These are phyloP conservation scores for Viola pubescens DNA, from an alignment of 441 rosid species.

Conservation along the genomic window DNA sequence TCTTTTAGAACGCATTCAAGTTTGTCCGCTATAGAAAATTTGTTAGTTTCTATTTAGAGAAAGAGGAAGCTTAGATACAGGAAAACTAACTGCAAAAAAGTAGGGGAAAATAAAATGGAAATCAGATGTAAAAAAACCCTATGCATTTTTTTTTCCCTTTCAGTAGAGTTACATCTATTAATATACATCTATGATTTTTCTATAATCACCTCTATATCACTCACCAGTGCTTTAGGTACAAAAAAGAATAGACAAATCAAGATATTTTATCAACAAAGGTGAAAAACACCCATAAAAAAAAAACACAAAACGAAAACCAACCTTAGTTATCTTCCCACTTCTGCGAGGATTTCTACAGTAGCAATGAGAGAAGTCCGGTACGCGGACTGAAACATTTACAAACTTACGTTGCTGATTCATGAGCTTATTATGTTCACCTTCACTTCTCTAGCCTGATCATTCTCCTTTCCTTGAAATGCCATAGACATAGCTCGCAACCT, in stretches of 20 bases:
- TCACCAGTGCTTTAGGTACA: constrained; percentile 2
- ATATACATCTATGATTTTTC: too few relatives aligned
- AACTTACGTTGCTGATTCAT: constrained; percentile 9
- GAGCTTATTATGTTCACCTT: constrained; percentile 6
- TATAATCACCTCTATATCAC: neutral
- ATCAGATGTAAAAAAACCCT: too few relatives aligned
- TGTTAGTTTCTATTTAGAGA: too few relatives aligned
- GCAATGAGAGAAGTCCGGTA: neutral
- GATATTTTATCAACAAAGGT: neutral
- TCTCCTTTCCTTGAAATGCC: constrained; percentile 31
- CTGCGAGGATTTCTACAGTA: neutral
- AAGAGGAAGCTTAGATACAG: too few relatives aligned
- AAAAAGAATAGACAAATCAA: constrained; percentile 15
- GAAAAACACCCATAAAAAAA: neutral
- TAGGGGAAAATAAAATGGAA: too few relatives aligned
- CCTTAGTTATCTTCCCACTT: neutral
- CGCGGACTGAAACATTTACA: constrained; percentile 1
- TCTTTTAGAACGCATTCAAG: too few relatives aligned
- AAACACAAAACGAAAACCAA: neutral
- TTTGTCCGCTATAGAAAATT: too few relatives aligned
- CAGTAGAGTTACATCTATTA: too few relatives aligned
- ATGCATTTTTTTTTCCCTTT: too few relatives aligned
- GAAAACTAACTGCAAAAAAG: too few relatives aligned
- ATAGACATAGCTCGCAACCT: constrained; percentile 45
- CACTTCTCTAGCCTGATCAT: constrained; percentile 18